Evolutionary conservation across 2,329 filamentous ascomycete genomes (phyloP).

Genomic region (Coleophoma crateriformis): DNA sequence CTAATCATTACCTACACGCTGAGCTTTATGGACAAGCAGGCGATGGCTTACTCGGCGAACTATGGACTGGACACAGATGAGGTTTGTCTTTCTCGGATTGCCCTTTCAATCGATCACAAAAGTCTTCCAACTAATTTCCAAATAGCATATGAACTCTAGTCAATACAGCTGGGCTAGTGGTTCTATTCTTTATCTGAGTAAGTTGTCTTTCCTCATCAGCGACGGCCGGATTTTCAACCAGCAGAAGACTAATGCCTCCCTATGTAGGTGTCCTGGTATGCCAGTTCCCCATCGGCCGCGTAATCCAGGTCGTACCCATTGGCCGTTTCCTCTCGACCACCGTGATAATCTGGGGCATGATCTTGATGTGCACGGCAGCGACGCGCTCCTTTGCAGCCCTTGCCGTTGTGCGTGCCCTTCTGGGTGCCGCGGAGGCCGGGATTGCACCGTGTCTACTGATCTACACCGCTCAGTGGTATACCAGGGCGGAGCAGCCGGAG

Average conservation of each 20-base stretch:
- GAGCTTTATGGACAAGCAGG: slow-evolving; percentile 35
- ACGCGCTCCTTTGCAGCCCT: slow-evolving; percentile 30
- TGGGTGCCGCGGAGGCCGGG: slow-evolving; percentile 16
- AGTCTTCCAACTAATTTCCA: background rate
- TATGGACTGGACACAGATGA: slow-evolving; percentile 37
- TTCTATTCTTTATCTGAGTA: slow-evolving; percentile 44
- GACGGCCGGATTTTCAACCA: no score
- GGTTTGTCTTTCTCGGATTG: background rate
- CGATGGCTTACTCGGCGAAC: slow-evolving; percentile 35
- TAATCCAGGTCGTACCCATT: slow-evolving; percentile 44
- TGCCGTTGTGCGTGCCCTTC: slow-evolving; percentile 17
- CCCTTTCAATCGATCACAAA: no score
- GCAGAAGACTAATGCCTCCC: no score
- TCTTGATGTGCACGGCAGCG: slow-evolving; percentile 27
- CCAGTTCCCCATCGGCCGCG: slow-evolving; percentile 44
- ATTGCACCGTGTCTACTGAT: slow-evolving; percentile 25
- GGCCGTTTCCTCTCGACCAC: slow-evolving; percentile 45
- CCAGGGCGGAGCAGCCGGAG: slow-evolving; percentile 24
- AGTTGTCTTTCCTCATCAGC: slow-evolving; percentile 20
- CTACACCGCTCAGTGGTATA: slow-evolving; percentile 27
- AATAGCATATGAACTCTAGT: slow-evolving; percentile 32
- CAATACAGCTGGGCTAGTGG: slow-evolving; percentile 41
- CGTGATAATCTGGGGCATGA: slow-evolving; percentile 43
- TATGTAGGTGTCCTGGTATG: slow-evolving; percentile 43
- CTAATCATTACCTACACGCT: slow-evolving; percentile 15